Percentiles rank a stretch among this genome's conserved stretches.
Conservation (phyloP, 345 rosid species). For the Crucihimalaya himalaica region DNA sequence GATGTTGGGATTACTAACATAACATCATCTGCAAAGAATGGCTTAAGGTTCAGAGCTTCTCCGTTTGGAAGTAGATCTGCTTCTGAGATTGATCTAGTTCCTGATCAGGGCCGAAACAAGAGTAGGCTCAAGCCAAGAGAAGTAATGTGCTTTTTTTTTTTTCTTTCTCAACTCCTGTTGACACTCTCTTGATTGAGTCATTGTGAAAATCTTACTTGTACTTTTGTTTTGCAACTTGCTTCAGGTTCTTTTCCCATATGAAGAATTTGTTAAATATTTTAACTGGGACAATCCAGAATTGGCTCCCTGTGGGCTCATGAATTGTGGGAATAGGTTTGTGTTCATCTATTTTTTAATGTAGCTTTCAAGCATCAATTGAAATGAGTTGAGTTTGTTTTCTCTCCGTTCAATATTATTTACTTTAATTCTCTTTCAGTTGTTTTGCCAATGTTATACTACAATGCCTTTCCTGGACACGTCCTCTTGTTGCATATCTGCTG, state of each 20-base stretch:
- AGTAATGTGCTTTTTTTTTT: conserved; percentile 39
- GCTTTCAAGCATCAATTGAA: conserved; percentile 4
- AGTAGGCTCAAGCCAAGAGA: conserved; percentile 54
- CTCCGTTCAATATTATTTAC: background rate
- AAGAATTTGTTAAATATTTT: conserved; percentile 71
- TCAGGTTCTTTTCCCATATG: conserved; percentile 92
- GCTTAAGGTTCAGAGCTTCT: conserved; percentile 40
- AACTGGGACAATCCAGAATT: conserved; percentile 64
- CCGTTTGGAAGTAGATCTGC: conserved; percentile 32
- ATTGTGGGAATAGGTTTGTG: conserved; percentile 94
- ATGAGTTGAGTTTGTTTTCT: background rate
- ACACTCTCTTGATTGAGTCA: background rate
- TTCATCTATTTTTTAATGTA: conserved; percentile 10
- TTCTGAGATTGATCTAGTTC: conserved; percentile 56
- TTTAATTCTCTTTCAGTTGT: conserved; percentile 59
- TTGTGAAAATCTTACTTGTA: conserved; percentile 18
- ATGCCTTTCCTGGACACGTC: conserved; percentile 86
- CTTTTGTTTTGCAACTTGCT: conserved; percentile 26
- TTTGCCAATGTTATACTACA: conserved; percentile 93
- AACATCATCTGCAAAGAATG: conserved; percentile 27
- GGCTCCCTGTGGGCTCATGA: conserved; percentile 87
- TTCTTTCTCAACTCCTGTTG: background rate
- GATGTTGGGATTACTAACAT: conserved; percentile 29
- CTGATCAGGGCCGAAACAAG: conserved; percentile 46
- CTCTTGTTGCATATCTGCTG: conserved; percentile 86